Conservation (phyloP, 441 rosid genomes). For the Gossypium davidsonii region DNA sequence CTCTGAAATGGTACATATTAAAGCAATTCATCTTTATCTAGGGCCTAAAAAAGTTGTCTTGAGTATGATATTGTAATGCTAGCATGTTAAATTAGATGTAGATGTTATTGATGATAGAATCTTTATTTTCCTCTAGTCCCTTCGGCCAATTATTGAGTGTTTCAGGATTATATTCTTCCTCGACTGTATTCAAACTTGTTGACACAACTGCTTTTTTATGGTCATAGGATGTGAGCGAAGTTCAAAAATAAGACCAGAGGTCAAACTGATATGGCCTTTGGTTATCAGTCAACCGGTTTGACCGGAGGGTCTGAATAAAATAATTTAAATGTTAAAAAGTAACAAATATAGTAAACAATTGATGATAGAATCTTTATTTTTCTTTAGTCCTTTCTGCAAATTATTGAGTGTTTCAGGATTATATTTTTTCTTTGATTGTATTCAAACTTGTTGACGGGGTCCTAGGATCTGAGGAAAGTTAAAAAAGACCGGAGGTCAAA, state of each 20-base stretch:
- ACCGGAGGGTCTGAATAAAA: not conserved
- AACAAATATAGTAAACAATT: not conserved
- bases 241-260: not conserved
- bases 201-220: not conserved
- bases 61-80: not conserved
- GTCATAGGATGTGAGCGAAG: not conserved
- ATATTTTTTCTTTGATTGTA: too few species aligned
- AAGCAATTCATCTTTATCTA: not conserved
- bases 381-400: too few species aligned
- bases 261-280: not conserved
- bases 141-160: not conserved
- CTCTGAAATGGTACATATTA: constrained; percentile 7
- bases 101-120: not conserved
- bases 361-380: too few species aligned
- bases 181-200: not conserved
- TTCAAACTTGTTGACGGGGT: too few species aligned
- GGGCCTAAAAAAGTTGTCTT: not conserved
- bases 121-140: not conserved
- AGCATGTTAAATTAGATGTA: not conserved
- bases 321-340: not conserved
- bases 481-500: not conserved
- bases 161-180: not conserved
- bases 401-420: too few species aligned
- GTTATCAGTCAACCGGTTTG: not conserved
- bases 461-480: too few species aligned